These are phyloP conservation scores for Verticillium albo-atrum DNA, from an alignment of 2,329 filamentous ascomycete species.

Conservation along the genomic window DNA sequence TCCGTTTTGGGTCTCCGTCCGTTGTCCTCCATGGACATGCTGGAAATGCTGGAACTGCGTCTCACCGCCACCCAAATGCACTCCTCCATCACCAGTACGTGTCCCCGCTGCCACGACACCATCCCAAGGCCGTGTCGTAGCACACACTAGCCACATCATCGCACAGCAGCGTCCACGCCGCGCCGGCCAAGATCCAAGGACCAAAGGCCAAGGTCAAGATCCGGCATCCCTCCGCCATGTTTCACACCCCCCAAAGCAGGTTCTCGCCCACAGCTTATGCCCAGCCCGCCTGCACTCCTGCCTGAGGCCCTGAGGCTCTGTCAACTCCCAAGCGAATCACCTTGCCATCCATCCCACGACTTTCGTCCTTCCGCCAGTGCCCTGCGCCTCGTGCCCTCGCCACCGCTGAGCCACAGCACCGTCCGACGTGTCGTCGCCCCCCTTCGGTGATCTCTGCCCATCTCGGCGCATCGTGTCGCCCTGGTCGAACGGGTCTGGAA, in stretches of 20 bases:
- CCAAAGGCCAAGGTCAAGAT: too few relatives aligned
- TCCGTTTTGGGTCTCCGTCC: too few relatives aligned
- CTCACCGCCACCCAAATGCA: not conserved
- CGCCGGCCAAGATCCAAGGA: not conserved
- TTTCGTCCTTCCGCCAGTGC: not conserved
- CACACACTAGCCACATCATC: not conserved
- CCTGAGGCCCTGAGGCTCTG: not conserved
- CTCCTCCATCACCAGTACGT: not conserved
- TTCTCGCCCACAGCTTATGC: not conserved
- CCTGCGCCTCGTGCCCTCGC: not conserved
- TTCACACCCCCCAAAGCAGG: not conserved
- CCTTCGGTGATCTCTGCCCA: not conserved
- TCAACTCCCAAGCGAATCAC: not conserved
- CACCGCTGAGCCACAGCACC: not conserved
- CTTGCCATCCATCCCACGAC: not conserved
- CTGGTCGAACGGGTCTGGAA: not conserved
- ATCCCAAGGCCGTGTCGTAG: not conserved
- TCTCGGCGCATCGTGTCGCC: not conserved
- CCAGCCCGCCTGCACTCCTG: not conserved
- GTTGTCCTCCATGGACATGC: too few relatives aligned
- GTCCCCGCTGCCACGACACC: not conserved
- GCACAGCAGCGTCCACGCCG: not conserved
- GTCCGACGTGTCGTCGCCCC: not conserved
- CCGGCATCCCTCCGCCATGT: not conserved
- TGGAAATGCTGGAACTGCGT: too few relatives aligned